Base-by-base conservation (phyloP, 2,329 filamentous ascomycete species). In the Pseudogymnoascus sp. region DNA sequence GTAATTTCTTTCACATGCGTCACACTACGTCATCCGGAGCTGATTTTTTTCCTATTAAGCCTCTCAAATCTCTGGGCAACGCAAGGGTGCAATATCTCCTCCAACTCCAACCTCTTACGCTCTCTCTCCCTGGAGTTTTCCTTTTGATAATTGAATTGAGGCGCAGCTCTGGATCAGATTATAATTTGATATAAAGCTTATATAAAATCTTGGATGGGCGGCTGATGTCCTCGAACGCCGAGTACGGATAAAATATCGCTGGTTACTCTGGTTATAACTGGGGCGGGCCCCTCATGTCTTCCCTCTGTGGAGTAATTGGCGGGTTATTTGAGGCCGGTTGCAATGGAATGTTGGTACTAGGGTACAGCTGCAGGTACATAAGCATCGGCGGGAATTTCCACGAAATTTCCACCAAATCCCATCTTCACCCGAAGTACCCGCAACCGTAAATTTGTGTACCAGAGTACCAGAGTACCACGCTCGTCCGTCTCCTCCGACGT, bases 161-260 rank as follows among this genome's bases (percentile, higher is more conserved):
- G 43, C 43, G 43, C 43, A 30, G 25, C 22, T 20, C 43, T 50
- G 25, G 4, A 5, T 50, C 43, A 50, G 43, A 30, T 50, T 41
- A 41, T 41, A 41, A 41, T 22, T 50, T 30, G 43, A 50, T 50
- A 50, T 28, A 30, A 50, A 50, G 43, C 43, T 50, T 50, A 50
- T 50, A 50, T 50, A 50, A 30, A 30, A 50, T 50, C 25, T 16
- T 16, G 43, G 43, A 50, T 50, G 43, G 25, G 43, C 43, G 25
- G 43, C 43, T 50, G 43, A 50, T 50, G 43, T 30, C 43, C 43
- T 50, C 22, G 14, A 9, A 4, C 25, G 43, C 43, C 43, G 43
- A 50, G 43, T 50, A 50, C 43, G 43, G 43, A 50, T 50, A 30
- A 50, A 50, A 50, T 50, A 50, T 50, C 43, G 43, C 43, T 50